A percentile compares a stretch with the other conserved stretches of the same genome.
Conservation (phyloP, 2,329 filamentous ascomycete species). For the Diaporthe citri region DNA sequence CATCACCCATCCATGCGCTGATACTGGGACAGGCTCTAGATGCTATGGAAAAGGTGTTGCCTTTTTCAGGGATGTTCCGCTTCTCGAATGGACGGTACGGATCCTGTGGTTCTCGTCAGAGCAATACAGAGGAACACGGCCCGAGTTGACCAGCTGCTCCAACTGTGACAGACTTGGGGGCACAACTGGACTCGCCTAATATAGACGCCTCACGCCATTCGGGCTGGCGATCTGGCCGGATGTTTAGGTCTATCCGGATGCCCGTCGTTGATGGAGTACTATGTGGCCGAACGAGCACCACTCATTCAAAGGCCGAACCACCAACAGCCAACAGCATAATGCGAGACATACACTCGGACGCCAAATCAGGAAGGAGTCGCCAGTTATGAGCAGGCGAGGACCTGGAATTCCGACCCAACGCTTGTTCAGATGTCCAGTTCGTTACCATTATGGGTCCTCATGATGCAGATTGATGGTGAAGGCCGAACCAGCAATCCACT, state of each 20-base stretch:
- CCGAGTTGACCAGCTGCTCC: background rate
- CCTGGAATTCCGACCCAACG: background rate
- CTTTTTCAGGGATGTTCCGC: background rate
- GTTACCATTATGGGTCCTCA: background rate
- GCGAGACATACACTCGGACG: background rate
- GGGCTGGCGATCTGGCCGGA: background rate
- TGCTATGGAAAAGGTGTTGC: background rate
- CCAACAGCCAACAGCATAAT: conserved; percentile 31
- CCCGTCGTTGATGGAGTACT: background rate
- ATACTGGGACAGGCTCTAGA: background rate
- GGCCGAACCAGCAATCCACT: background rate
- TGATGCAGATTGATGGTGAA: background rate
- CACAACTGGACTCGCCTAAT: conserved; percentile 8
- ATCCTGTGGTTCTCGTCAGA: background rate
- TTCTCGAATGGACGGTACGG: background rate
- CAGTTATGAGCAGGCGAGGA: background rate
- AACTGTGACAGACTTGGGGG: conserved; percentile 14
- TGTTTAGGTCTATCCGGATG: background rate
- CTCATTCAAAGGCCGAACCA: background rate
- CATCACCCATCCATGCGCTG: conserved; percentile 3
- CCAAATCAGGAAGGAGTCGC: background rate
- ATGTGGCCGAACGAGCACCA: conserved; percentile 29
- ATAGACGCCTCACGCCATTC: background rate
- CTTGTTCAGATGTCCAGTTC: background rate
- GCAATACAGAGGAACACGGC: background rate